Evolutionary conservation across 1,139 yeast species (phyloP), one percentile per base, ranked within the genome.

Genomic region (Geotrichum restrictum): DNA sequence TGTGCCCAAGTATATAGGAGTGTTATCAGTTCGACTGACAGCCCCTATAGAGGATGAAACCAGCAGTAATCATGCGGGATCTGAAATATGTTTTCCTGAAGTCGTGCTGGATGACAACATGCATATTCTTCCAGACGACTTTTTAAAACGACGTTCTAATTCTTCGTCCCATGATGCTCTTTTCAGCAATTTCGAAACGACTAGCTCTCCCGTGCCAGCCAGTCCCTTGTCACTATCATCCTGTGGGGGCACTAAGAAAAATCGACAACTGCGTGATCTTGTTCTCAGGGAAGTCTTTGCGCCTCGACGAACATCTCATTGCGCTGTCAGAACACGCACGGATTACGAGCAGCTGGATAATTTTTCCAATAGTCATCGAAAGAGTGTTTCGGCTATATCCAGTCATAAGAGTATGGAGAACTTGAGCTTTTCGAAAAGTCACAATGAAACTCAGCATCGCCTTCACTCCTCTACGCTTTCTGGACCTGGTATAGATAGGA

Each of bases 1-100:
- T 67, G 86, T 93, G 95, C 98, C 98, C 1, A 80, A 81, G 59
- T 94, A 93, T 67, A 86, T 91, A 56, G 98, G 99, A 8, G 97
- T 91, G 1, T 72, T 91, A 53, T 91, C 91, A 66, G 98, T 91
- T 10, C 77, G 98, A 51, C 91, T 89, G 64, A 77, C 83, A 39
- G 76, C 79, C 52, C 67, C 60, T 6, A 58, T 29, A 11, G 43
- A 48, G 11, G 57, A 50, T 22, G 54, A 51, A 27, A 48, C 41
- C 4, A 14, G 13, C 7, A 14, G 24, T 29, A 21, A 36, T 11
- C 36, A 33, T 14, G 11, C 46, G 10, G 29, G 29, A 24, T 24
- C 29, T 24, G 44, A 37, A n/a, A 73, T 69, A 34, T 63, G 74
- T 27, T 77, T 81, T 19, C 91, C 93, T 1, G 96, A 88, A 64